Percentiles rank a stretch among this genome's conserved stretches.
Evolutionary conservation across 495 filamentous ascomycete genomes (phyloP).

Genomic region (Penicillium crystallinum): DNA sequence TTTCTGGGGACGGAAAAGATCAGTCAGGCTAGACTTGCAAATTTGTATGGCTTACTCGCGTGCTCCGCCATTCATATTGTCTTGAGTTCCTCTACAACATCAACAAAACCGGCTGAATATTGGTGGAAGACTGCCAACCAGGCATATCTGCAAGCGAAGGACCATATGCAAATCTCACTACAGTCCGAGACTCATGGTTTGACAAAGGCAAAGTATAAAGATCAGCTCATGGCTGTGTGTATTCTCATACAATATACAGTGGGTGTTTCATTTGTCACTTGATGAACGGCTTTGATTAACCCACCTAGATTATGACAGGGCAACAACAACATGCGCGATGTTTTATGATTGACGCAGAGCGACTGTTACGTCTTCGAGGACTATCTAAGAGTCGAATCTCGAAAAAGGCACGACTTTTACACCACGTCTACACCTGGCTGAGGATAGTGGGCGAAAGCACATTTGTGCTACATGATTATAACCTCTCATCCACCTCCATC

Average conservation of each 20-base stretch:
- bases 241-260: constrained; percentile 31
- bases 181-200: constrained; percentile 24
- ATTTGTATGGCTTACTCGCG: constrained; percentile 28
- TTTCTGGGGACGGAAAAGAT: constrained; percentile 25
- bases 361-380: constrained; percentile 25
- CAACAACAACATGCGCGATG: constrained; percentile 32
- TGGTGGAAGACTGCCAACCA: constrained; percentile 24
- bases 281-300: constrained; percentile 3
- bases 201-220: constrained; percentile 37
- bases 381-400: constrained; percentile 31
- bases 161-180: constrained; percentile 30
- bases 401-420: constrained; percentile 30
- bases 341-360: constrained; percentile 32
- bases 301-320: constrained; percentile 24
- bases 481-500: constrained; percentile 20
- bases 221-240: constrained; percentile 36
- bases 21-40: constrained; percentile 30
- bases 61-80: constrained; percentile 28
- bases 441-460: constrained; percentile 35
- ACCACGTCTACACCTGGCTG: constrained; percentile 35
- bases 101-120: constrained; percentile 14
- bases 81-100: constrained; percentile 9
- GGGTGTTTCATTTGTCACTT: not conserved
- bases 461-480: constrained; percentile 31
- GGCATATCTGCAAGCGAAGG: constrained; percentile 26